phyloP scores from a whole-genome alignment of 2,329 filamentous ascomycete species.

The Xylariaceae sp. region DNA sequence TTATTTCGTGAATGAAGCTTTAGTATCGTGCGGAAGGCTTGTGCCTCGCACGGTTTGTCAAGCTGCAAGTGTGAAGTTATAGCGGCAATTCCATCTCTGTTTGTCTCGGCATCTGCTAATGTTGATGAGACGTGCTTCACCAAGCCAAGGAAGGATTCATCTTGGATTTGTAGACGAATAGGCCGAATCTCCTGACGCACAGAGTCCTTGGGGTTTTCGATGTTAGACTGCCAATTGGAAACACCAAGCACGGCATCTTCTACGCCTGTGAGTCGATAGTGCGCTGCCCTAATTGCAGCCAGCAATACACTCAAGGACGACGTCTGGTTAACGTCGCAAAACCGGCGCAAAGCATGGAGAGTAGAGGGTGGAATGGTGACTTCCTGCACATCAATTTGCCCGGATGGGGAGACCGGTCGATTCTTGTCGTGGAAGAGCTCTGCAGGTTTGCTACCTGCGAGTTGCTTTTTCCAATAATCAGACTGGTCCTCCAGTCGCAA shows the following conservation, averaged over 20 bases:
- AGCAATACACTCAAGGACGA: conserved; percentile 12
- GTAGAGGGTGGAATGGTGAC: neutral
- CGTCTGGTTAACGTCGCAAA: conserved; percentile 2
- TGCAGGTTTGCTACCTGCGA: conserved; percentile 6
- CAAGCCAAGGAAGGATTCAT: conserved; percentile 11
- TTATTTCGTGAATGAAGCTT: conserved; percentile 6
- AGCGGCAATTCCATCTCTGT: conserved; percentile 15
- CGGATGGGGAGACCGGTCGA: conserved; percentile 3
- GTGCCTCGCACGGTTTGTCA: conserved; percentile 9
- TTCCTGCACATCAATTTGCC: neutral
- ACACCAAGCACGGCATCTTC: conserved; percentile 13
- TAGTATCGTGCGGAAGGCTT: conserved; percentile 4
- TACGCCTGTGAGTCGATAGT: conserved; percentile 12
- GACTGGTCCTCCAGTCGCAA: too few relatives aligned
- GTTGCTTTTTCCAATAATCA: conserved; percentile 7
- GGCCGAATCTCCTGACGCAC: conserved; percentile 16
- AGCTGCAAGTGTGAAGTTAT: too few relatives aligned
- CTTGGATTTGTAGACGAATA: conserved; percentile 3
- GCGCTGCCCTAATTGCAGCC: conserved; percentile 11
- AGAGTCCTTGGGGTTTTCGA: neutral
- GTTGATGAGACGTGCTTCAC: conserved; percentile 5
- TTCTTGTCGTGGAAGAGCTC: conserved; percentile 6
- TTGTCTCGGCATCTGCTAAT: neutral
- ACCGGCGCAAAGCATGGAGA: neutral
- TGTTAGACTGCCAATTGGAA: conserved; percentile 9